Conservation (phyloP, 306 rosid genomes). For the Prunus armeniaca region DNA sequence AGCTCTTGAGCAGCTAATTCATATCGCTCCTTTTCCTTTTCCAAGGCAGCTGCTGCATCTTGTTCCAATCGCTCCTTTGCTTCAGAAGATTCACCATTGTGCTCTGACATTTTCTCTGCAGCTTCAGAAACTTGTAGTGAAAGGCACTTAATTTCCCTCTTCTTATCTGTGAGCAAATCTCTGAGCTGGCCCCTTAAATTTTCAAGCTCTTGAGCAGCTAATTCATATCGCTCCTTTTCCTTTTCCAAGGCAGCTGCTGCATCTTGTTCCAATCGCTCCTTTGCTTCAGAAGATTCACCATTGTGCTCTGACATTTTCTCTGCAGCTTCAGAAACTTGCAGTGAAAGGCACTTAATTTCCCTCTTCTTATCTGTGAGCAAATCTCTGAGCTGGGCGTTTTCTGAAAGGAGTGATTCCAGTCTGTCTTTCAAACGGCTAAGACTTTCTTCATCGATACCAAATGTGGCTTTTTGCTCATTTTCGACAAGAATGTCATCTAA, state of each 20-base stretch:
- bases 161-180: too few relatives aligned
- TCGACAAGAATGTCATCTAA: slow-evolving; percentile 62
- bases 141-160: slow-evolving; percentile 48
- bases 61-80: too few relatives aligned
- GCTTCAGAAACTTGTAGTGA: slow-evolving; percentile 57
- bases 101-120: slow-evolving; percentile 39
- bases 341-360: slow-evolving; percentile 49
- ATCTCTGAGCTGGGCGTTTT: slow-evolving; percentile 59
- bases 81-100: slow-evolving; percentile 34
- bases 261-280: slow-evolving; percentile 35
- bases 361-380: slow-evolving; percentile 47
- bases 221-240: slow-evolving; percentile 38
- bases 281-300: slow-evolving; percentile 31
- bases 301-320: slow-evolving; percentile 41
- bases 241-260: slow-evolving; percentile 39
- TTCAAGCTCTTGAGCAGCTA: slow-evolving; percentile 43
- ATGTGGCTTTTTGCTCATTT: slow-evolving; percentile 42
- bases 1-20: too few relatives aligned
- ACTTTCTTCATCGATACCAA: slow-evolving; percentile 43
- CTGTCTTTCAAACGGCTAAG: slow-evolving; percentile 54
- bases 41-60: too few relatives aligned
- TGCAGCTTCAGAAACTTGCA: slow-evolving; percentile 51
- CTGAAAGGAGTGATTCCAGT: slow-evolving; percentile 49
- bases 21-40: too few relatives aligned
- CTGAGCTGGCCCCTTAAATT: slow-evolving; percentile 25